Conservation (phyloP, 176 grass and related monocot species). For the Paspalum vaginatum region DNA sequence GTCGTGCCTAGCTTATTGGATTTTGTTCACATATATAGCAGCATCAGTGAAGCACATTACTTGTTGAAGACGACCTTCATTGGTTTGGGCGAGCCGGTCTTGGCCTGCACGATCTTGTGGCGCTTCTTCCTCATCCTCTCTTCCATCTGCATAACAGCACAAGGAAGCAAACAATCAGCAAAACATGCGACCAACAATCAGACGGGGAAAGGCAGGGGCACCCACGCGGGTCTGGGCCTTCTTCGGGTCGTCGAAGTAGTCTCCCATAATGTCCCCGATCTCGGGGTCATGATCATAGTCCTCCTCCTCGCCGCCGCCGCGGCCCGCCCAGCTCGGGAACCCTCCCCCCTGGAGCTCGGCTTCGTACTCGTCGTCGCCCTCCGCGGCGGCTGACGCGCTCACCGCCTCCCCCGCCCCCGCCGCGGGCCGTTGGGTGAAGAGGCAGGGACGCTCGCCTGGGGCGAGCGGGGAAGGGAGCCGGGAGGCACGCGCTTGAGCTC, state of each 20-base stretch:
- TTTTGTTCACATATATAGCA: constrained; percentile 17
- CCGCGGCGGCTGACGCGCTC: constrained; percentile 1
- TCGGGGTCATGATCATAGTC: constrained; percentile 82
- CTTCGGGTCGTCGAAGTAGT: constrained; percentile 79
- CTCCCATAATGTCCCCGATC: constrained; percentile 77
- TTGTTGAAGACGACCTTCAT: constrained; percentile 90
- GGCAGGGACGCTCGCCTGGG: constrained; percentile 2
- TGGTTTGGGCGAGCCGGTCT: constrained; percentile 75
- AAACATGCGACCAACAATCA: constrained; percentile 16
- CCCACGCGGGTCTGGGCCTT: constrained; percentile 79
- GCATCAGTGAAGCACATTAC: constrained; percentile 44
- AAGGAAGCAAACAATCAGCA: constrained; percentile 8
- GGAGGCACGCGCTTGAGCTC: not conserved
- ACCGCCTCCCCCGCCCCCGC: not conserved
- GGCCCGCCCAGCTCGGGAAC: constrained; percentile 23
- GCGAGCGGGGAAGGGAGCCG: not conserved
- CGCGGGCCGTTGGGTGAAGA: not conserved
- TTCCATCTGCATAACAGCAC: constrained; percentile 71
- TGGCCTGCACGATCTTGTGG: constrained; percentile 82
- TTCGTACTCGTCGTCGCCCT: constrained; percentile 26
- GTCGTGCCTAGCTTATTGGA: constrained; percentile 13
- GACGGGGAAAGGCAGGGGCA: not conserved
- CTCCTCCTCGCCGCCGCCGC: constrained; percentile 26
- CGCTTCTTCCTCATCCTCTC: constrained; percentile 88
- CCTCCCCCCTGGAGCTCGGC: constrained; percentile 27